Base-by-base conservation (phyloP, 2,329 filamentous ascomycete genomes). In the Penicillium sp. region DNA sequence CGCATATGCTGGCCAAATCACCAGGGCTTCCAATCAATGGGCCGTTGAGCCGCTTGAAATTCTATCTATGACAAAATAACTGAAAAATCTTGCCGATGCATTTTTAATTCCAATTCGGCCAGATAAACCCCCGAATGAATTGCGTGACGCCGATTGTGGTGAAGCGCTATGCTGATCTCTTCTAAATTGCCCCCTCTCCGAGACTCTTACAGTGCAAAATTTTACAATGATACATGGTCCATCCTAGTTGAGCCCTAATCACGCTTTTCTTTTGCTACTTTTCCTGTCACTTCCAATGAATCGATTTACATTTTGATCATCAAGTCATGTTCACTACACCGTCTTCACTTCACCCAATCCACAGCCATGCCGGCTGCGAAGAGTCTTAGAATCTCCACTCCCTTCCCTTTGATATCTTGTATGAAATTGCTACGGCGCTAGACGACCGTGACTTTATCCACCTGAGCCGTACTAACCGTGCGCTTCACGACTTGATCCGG, bases 341-440 rank as follows among this genome's bases (percentile, higher is more conserved):
- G 12, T 6, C 31, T 33, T 33, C 31, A 33, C 31, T 33, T 33
- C 15, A 20, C 37, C 31, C 31, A 5, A 33, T 26, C 33, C 14
- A 37, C 42, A 35, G 33, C 29, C 53, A 60, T 57, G 49, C 35
- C 33, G 29, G 15, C 57, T 15, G 12, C 46, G n/a, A 41, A 35
- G 54, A 67, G 63, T 50, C 67, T 82, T 44, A 37, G 53, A 67
- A 62, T 50, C 67, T 82, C 45, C 74, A 80, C 54, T 61, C 65
- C 26, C 70, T 89, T 11, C 86, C 87, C 0, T 85, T 83, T 65
- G 88, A 90, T 70, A 76, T 89, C 15, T 72, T 88, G 26, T 82
- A 82, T 49, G 78, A 82, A 49, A 80, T 89, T 49, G 77, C 81
- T 7, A 74, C 75, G 6, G 72, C 77, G 53, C 76, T 90, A 31